A percentile compares a stretch with the other conserved stretches of the same genome.
phyloP scores from a whole-genome alignment of 2,329 filamentous ascomycete genomes.

The Arachnomyces sp. region DNA sequence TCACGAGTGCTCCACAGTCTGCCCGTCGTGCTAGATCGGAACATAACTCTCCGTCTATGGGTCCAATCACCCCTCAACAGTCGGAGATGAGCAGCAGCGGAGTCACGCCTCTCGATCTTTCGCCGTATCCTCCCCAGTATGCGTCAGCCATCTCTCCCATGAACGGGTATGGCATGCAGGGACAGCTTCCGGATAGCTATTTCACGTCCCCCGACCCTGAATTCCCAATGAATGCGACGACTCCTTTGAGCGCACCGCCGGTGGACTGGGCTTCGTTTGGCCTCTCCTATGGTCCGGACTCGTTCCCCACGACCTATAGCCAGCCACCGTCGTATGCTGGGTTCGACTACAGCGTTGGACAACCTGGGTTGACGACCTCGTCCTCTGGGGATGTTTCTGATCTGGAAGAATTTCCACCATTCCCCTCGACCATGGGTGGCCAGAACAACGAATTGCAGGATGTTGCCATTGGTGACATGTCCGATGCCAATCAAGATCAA shows the following conservation, averaged over 20 bases:
- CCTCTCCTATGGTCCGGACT: conserved; percentile 29
- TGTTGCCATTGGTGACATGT: conserved; percentile 23
- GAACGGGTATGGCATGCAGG: conserved; percentile 15
- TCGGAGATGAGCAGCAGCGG: conserved; percentile 17
- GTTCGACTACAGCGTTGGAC: conserved; percentile 36
- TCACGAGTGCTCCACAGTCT: conserved; percentile 24
- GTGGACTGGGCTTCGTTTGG: conserved; percentile 45
- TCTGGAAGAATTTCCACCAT: conserved; percentile 36
- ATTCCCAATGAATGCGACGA: conserved; percentile 28
- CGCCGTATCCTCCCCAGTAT: conserved; percentile 25
- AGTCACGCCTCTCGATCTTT: conserved; percentile 23
- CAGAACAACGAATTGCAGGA: conserved; percentile 24
- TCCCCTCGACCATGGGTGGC: conserved; percentile 21
- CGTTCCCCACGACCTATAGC: conserved; percentile 32
- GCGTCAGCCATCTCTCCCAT: conserved; percentile 14
- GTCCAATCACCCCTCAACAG: conserved; percentile 21
- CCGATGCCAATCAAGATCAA: conserved; percentile 34
- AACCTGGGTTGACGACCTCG: conserved; percentile 34
- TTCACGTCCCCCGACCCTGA: conserved; percentile 39
- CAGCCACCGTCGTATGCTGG: conserved; percentile 41
- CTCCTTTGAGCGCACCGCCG: conserved; percentile 32
- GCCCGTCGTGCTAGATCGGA: conserved; percentile 36
- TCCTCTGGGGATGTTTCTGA: conserved; percentile 45
- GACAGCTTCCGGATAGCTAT: conserved; percentile 32
- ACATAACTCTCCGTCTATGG: conserved; percentile 39